Base-by-base conservation (phyloP, 768 basidiomycete species). In the Albatrellus ellisii region DNA sequence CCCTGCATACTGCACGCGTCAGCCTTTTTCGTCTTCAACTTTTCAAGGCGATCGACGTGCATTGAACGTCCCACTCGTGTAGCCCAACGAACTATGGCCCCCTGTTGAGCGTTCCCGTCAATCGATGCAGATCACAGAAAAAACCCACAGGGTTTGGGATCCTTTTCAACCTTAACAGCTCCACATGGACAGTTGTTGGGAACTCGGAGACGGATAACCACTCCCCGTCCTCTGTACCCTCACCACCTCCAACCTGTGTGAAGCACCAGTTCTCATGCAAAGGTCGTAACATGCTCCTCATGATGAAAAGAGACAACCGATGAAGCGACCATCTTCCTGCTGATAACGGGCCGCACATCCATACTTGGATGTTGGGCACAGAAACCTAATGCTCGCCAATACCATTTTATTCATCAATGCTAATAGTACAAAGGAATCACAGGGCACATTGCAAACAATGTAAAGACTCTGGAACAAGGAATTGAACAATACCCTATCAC, bases 31-130 rank as follows among this genome's bases (percentile, higher is more conserved):
- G 29, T 39, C 22, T 11, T 14, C 22, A 17, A 14, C 33, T 17
- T 14, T 1, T 18, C n/a, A 20, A 25, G 12, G 22, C 25, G 27
- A 37, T 22, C 15, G 15, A 56, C 75, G 52, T 48, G 88, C 89
- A 92, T 63, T 94, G 91, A 11, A 89, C 80, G 52, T 90, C 82
- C 79, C 82, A 88, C 57, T 94, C 91, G 46, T 82, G 69, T 45
- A 89, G 62, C 9, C 80, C 85, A 33, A 84, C 50, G 48, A 82
- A 81, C 83, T 87, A 49, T 26, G 12, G 39, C 37, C 31, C 21
- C 39, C 53, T 32, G 21, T 8, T 15, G 8, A 20, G 24, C 14
- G 29, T 6, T 36, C 15, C 35, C 18, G n/a, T 3, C 18, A 26
- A 21, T n/a, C 10, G 18, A 37, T 26, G 12, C 6, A 18, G 11